These are phyloP conservation scores for Phytophthora pseudosyringae DNA, from an alignment of 352 stramenopile genomes.

Conservation along the genomic window DNA sequence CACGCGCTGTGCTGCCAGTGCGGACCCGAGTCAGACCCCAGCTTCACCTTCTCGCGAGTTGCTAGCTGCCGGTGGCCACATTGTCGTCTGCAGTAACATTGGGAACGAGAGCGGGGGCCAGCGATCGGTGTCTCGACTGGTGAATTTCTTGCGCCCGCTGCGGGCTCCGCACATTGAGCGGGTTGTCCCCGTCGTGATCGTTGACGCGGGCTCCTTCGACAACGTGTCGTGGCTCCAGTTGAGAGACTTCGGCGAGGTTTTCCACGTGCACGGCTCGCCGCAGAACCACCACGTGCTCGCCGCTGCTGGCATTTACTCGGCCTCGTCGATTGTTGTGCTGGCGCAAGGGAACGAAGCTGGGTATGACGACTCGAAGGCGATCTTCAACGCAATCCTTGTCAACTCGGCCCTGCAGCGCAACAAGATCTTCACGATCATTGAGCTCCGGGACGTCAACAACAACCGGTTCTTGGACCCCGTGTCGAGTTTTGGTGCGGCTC, in stretches of 20 bases:
- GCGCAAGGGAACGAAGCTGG: constrained; percentile 75
- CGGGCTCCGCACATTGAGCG: constrained; percentile 72
- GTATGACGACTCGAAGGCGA: constrained; percentile 85
- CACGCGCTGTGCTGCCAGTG: constrained; percentile 39
- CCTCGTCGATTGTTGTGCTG: constrained; percentile 82
- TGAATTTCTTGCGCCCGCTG: constrained; percentile 81
- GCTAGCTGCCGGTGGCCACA: constrained; percentile 62
- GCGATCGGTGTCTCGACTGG: constrained; percentile 64
- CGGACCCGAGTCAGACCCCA: constrained; percentile 43
- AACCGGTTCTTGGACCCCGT: constrained; percentile 85
- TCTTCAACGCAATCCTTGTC: constrained; percentile 88
- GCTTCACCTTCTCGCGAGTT: constrained; percentile 49
- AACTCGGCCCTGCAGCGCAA: constrained; percentile 72
- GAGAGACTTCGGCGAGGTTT: constrained; percentile 74
- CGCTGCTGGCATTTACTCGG: constrained; percentile 78
- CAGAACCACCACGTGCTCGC: constrained; percentile 77
- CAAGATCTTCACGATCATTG: constrained; percentile 86
- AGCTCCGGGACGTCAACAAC: constrained; percentile 85
- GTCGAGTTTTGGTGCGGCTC: constrained; percentile 56
- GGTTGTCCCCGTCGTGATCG: constrained; percentile 75
- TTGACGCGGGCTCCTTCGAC: constrained; percentile 75
- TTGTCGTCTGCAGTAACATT: constrained; percentile 86
- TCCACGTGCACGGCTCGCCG: constrained; percentile 79
- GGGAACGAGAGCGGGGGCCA: constrained; percentile 63
- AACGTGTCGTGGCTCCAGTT: constrained; percentile 71